A percentile compares a stretch with the other conserved stretches of the same genome.
These are phyloP conservation scores for Eutypa lata DNA, from an alignment of 2,329 filamentous ascomycete genomes.

Conservation along the genomic window DNA sequence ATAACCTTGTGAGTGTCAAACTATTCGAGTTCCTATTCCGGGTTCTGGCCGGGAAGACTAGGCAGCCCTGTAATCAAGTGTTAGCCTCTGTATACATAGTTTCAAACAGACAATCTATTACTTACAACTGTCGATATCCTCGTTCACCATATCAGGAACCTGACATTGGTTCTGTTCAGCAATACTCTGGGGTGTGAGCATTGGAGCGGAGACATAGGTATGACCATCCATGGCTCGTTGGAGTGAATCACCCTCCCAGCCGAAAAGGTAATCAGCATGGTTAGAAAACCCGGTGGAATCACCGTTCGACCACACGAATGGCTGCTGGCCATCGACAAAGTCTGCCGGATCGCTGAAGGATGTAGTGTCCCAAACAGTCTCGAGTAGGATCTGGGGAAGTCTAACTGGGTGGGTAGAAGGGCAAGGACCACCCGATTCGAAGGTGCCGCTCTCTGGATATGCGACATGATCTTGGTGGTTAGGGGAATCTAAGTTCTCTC, in stretches of 20 bases:
- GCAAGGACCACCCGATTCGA: slow-evolving; percentile 38
- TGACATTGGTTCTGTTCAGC: slow-evolving; percentile 25
- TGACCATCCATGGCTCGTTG: slow-evolving; percentile 35
- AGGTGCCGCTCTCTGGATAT: slow-evolving; percentile 36
- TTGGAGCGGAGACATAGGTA: slow-evolving; percentile 27
- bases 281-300: slow-evolving; percentile 30
- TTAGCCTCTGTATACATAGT: background rate
- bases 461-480: slow-evolving; percentile 48
- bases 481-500: slow-evolving; percentile 40
- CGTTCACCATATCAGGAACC: slow-evolving; percentile 22
- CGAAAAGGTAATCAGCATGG: slow-evolving; percentile 39
- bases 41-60: no score
- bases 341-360: slow-evolving; percentile 12
- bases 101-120: background rate
- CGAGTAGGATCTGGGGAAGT: slow-evolving; percentile 19
- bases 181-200: slow-evolving; percentile 22
- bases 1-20: no score
- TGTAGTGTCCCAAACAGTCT: slow-evolving; percentile 20
- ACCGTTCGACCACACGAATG: slow-evolving; percentile 37
- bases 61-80: background rate
- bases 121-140: slow-evolving; percentile 26
- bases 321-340: slow-evolving; percentile 17
- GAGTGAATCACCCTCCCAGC: slow-evolving; percentile 37
- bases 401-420: slow-evolving; percentile 18
- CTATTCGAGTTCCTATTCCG: no score